These are phyloP conservation scores for Saccharomycopsis schoenii DNA, from an alignment of 805 yeast genomes.

Conservation along the genomic window DNA sequence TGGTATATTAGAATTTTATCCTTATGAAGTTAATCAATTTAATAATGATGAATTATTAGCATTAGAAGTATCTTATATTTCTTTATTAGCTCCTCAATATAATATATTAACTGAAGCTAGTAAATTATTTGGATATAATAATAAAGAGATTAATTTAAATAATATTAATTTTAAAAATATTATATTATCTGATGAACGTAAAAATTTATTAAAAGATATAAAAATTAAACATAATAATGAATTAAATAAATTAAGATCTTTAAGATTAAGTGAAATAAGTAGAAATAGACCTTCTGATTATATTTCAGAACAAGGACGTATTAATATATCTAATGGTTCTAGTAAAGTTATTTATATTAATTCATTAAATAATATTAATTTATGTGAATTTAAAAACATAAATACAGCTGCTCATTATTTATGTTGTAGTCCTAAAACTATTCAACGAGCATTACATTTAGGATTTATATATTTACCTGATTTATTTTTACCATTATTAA, in stretches of 20 bases:
- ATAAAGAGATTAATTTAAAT: not conserved
- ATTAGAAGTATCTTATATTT: not conserved
- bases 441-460: not conserved
- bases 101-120: conserved; percentile 3
- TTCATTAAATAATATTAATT: not conserved
- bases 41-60: conserved; percentile 1
- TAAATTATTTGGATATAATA: not conserved
- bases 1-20: conserved; percentile 4
- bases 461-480: not conserved
- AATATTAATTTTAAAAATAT: no score
- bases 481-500: not conserved
- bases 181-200: not conserved
- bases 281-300: not conserved
- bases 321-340: not conserved
- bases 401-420: not conserved
- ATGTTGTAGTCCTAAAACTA: not conserved
- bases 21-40: not conserved
- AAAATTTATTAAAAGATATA: not conserved
- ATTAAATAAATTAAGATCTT: not conserved
- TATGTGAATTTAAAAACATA: not conserved
- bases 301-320: not conserved
- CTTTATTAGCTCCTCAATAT: not conserved
- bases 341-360: not conserved
- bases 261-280: not conserved
- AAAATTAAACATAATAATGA: not conserved